Base-by-base conservation (phyloP, 352 stramenopile species). In the Phytophthora brassicae region DNA sequence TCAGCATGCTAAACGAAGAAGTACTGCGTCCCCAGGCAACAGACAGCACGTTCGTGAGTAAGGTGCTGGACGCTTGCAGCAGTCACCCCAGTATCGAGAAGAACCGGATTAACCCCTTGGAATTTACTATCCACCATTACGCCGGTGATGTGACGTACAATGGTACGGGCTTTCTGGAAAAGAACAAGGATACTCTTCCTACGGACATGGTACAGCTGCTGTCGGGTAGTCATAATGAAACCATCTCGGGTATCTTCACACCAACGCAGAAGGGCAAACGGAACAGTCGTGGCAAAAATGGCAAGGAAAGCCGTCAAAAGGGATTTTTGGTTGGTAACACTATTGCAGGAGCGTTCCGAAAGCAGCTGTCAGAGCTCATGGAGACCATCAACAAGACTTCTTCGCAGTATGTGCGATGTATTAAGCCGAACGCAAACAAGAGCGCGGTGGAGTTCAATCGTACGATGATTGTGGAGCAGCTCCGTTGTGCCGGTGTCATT, bases 401-500 rank as follows among this genome's bases (percentile, higher is more conserved):
- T 52, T 95, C 98, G 14, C 97, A 99, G 68, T 99, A 99, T 66
- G 96, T 99, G 46, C 88, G 97, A 35, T 99, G 97, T 75, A 98
- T 99, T 57, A 99, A 99, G 81, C 97, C 97, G 0, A 99, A 99
- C 76, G 88, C 98, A 70, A 89, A 97, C 29, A 97, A 99, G 68
- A 97, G 97, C 64, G 56, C 86, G 7, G 76, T 61, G 0, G 72
- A 55, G n/a, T 92, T 99, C 80, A 94, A 97, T 43, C 75, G 98
- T 33, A 76, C 88, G 20, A 93, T 98, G 79, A 86, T 98, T 4
- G 94, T 98, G 3, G 94, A 98, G 36, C 97, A 99, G 72, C 70
- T 99, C 41, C 85, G 91, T 28, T 99, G 99, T 61, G 96, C 96
- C 63, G 98, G 98, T 85, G 96, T 99, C 12, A 97, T 99, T 68